These are phyloP conservation scores for Onygenales sp. DNA, from an alignment of 2,329 filamentous ascomycete species.

Conservation along the genomic window DNA sequence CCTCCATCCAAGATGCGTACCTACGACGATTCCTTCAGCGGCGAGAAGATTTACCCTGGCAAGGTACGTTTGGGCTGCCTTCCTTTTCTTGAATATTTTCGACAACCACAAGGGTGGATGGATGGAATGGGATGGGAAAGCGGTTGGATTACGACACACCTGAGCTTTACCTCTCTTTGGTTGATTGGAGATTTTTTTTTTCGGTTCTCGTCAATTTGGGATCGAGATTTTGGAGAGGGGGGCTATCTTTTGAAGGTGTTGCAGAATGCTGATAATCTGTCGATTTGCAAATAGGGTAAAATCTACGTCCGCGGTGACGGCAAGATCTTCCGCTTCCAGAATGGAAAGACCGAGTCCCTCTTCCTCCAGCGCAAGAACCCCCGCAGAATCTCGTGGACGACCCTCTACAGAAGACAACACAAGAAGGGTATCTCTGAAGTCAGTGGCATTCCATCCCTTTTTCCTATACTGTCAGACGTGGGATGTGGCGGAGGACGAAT, in stretches of 20 bases:
- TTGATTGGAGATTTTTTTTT: background rate
- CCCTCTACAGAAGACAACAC: slow-evolving; percentile 96
- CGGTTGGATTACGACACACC: background rate
- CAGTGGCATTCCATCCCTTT: slow-evolving; percentile 35
- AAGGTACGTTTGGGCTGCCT: slow-evolving; percentile 48
- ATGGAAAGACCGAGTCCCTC: slow-evolving; percentile 98
- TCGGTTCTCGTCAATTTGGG: background rate
- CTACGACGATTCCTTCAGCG: slow-evolving; percentile 71
- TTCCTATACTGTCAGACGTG: background rate
- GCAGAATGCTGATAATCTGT: slow-evolving; percentile 6
- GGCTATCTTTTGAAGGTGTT: background rate
- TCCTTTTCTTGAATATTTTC: background rate
- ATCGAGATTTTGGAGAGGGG: background rate
- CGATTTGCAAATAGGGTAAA: slow-evolving; percentile 64
- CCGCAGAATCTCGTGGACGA: slow-evolving; percentile 97
- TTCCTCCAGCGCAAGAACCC: slow-evolving; percentile 99
- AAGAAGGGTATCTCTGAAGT: slow-evolving; percentile 99
- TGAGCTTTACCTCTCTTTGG: background rate
- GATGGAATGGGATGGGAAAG: background rate
- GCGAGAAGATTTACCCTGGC: slow-evolving; percentile 70
- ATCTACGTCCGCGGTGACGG: slow-evolving; percentile 99
- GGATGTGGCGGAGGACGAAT: background rate
- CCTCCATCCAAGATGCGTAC: slow-evolving; percentile 56
- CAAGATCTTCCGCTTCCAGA: slow-evolving; percentile 99
- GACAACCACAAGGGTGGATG: too few relatives aligned